Evolutionary conservation across 495 filamentous ascomycete species (phyloP).

Genomic region (Lophiostoma macrostomum): DNA sequence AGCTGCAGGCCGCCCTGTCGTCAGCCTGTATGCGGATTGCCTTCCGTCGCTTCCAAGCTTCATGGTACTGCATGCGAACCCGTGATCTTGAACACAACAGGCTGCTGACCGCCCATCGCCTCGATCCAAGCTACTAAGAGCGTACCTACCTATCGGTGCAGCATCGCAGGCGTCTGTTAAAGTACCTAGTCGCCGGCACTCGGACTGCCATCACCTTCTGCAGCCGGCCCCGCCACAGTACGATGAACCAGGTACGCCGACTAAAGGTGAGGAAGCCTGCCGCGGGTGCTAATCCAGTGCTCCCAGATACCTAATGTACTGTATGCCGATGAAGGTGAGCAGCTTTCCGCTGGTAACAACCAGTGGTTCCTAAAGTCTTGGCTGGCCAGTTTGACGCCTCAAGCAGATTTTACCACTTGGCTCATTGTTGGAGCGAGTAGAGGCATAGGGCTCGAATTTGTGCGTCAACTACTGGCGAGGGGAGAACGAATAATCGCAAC

Average conservation of each 20-base stretch:
- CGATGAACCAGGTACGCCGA: too few species aligned
- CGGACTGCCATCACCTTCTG: background rate
- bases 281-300: too few species aligned
- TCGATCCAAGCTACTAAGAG: slow-evolving; percentile 4
- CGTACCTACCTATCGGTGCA: slow-evolving; percentile 1
- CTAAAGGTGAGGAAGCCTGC: too few species aligned
- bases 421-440: slow-evolving; percentile 55
- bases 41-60: slow-evolving; percentile 6
- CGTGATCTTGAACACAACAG: background rate
- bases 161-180: background rate
- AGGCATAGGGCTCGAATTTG: slow-evolving; percentile 58
- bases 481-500: slow-evolving; percentile 54
- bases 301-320: slow-evolving; percentile 35
- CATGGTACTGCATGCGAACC: background rate
- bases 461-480: slow-evolving; percentile 47
- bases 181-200: slow-evolving; percentile 13
- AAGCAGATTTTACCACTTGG: slow-evolving; percentile 49
- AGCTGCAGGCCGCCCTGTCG: background rate
- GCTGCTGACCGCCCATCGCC: background rate
- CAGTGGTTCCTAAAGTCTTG: too few species aligned
- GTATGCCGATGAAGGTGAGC: slow-evolving; percentile 32
- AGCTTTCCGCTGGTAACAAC: too few species aligned
- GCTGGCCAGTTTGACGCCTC: too few species aligned
- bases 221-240: slow-evolving; percentile 5
- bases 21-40: background rate